phyloP scores from a whole-genome alignment of 441 rosid species.

The Gossypium aridum region DNA sequence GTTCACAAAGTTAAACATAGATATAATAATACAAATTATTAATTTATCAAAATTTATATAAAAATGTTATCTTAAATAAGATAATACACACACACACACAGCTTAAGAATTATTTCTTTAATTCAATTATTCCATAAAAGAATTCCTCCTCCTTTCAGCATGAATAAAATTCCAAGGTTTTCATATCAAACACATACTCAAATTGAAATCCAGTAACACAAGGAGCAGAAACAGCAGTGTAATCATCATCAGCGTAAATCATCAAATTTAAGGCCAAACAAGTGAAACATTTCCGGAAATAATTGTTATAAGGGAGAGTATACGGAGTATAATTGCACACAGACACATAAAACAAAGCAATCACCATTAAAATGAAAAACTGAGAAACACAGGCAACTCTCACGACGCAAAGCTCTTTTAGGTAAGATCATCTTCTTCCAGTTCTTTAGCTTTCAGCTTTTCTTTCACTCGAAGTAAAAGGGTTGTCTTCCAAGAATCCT shows the following conservation, averaged over 20 bases:
- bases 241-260: not conserved
- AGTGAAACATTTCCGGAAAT: not conserved
- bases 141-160: too few species aligned
- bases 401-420: constrained; percentile 19
- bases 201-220: not conserved
- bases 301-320: not conserved
- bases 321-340: constrained; percentile 1
- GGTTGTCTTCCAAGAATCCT: constrained; percentile 99
- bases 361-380: constrained; percentile 7
- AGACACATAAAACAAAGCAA: not conserved
- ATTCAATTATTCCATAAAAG: too few species aligned
- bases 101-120: too few species aligned
- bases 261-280: not conserved
- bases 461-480: constrained; percentile 94
- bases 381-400: not conserved
- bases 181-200: not conserved
- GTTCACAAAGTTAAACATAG: too few species aligned
- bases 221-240: not conserved
- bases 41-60: too few species aligned
- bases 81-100: too few species aligned
- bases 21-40: too few species aligned
- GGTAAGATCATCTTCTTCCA: constrained; percentile 96
- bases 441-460: constrained; percentile 87
- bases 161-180: not conserved
- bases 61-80: too few species aligned